phyloP scores from a whole-genome alignment of 2,329 filamentous ascomycete species.

The Penicillium sp. region DNA sequence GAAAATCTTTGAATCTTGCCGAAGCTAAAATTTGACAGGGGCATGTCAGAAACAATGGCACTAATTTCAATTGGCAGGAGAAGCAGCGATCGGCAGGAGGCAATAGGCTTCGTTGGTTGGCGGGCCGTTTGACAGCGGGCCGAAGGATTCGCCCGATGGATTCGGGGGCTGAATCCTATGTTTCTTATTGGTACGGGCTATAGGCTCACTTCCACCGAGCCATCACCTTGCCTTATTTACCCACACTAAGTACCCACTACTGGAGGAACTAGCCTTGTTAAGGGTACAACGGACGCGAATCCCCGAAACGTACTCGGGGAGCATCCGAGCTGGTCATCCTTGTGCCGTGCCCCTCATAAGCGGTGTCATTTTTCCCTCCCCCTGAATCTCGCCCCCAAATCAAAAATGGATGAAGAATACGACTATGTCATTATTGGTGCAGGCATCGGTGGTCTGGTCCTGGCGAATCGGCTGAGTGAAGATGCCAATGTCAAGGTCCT shows the following conservation, averaged over 20 bases:
- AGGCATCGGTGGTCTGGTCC: constrained; percentile 32
- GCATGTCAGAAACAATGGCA: not conserved
- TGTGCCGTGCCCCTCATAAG: not conserved
- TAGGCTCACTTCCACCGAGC: not conserved
- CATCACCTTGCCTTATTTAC: not conserved
- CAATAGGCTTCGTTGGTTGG: not conserved
- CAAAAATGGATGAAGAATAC: constrained; percentile 5
- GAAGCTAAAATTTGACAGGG: not conserved
- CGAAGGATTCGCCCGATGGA: not conserved
- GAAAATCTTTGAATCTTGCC: not conserved
- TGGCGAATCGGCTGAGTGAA: constrained; percentile 33
- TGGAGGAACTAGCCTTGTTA: not conserved
- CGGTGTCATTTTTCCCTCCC: not conserved
- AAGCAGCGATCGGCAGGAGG: constrained; percentile 7
- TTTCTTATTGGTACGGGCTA: not conserved
- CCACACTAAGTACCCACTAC: not conserved
- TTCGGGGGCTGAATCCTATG: not conserved
- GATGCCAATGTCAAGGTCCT: constrained; percentile 25
- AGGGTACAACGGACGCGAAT: not conserved
- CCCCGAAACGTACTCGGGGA: not conserved
- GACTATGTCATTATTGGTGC: constrained; percentile 36
- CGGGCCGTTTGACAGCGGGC: constrained; percentile 10
- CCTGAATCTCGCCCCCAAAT: not conserved
- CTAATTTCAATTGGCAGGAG: not conserved
- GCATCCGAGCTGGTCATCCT: not conserved